Percentiles rank a stretch among this genome's conserved stretches.
phyloP scores from a whole-genome alignment of 2,329 filamentous ascomycete genomes.

The Cephalotrichum gorgonifer region DNA sequence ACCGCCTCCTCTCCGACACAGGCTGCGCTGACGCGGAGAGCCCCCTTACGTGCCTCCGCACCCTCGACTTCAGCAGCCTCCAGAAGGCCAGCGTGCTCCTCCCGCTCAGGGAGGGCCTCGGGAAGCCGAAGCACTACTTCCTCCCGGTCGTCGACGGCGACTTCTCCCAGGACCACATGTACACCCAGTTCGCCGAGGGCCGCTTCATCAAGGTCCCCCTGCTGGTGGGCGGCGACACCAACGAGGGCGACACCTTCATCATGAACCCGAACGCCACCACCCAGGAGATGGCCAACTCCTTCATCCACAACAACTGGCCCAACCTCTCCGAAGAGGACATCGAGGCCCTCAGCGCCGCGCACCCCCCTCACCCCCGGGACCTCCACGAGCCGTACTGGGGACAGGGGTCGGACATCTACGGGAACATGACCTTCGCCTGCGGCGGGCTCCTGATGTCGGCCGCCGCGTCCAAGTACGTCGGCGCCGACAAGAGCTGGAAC shows the following conservation, averaged over 20 bases:
- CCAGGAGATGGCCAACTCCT: conserved; percentile 19
- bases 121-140: conserved; percentile 38
- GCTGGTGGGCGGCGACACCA: conserved; percentile 30
- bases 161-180: conserved; percentile 39
- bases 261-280: conserved; percentile 19
- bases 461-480: conserved; percentile 19
- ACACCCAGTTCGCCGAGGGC: conserved; percentile 34
- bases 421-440: conserved; percentile 24
- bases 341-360: conserved; percentile 11
- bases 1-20: conserved; percentile 27
- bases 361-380: neutral
- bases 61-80: conserved; percentile 17
- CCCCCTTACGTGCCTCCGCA: conserved; percentile 34
- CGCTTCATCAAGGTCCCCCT: conserved; percentile 43
- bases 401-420: conserved; percentile 23
- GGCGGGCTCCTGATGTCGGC: conserved; percentile 18
- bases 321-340: conserved; percentile 18
- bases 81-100: neutral
- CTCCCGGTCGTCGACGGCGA: conserved; percentile 42
- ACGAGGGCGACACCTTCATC: conserved; percentile 25
- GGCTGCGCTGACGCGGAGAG: conserved; percentile 29
- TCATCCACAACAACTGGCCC: conserved; percentile 22
- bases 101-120: conserved; percentile 11
- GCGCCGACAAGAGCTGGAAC: conserved; percentile 32
- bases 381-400: conserved; percentile 26